Evolutionary conservation across 345 rosid species (phyloP).

Genomic region (Salix exigua): DNA sequence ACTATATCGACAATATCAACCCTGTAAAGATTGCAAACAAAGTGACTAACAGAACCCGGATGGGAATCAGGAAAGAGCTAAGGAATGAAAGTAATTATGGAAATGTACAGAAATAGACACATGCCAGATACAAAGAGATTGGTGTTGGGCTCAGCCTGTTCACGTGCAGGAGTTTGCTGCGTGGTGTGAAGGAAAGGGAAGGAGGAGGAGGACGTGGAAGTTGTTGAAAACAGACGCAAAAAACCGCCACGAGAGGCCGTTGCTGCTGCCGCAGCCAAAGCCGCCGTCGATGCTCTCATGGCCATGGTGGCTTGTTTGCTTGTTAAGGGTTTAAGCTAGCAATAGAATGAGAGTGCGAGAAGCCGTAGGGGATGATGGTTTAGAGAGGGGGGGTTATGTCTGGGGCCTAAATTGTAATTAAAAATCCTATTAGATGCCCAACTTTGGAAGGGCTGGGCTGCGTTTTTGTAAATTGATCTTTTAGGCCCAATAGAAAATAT

Average conservation of each 20-base stretch:
- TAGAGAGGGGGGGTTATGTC: no score
- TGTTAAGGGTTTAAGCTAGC: slow-evolving; percentile 12
- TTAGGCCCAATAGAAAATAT: neutral
- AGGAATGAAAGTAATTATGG: no score
- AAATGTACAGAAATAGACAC: neutral
- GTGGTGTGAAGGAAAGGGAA: slow-evolving; percentile 28
- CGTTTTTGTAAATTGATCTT: no score
- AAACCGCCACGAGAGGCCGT: slow-evolving; percentile 38
- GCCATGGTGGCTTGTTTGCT: slow-evolving; percentile 20
- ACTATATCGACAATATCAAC: neutral
- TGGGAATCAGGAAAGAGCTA: neutral
- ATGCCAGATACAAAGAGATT: slow-evolving; percentile 74
- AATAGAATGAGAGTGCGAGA: neutral
- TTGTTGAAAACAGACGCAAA: slow-evolving; percentile 46
- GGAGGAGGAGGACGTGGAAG: slow-evolving; percentile 35
- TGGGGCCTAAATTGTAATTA: no score
- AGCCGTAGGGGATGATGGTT: no score
- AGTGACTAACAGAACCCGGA: neutral
- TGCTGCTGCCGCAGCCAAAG: slow-evolving; percentile 21
- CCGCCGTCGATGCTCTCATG: slow-evolving; percentile 30
- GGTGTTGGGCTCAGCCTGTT: slow-evolving; percentile 68
- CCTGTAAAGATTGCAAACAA: neutral
- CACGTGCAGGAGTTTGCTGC: slow-evolving; percentile 35
- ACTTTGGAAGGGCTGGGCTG: no score
- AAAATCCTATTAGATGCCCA: no score